Conservation (phyloP, 352 stramenopile species). For the Plasmopara viticola region DNA sequence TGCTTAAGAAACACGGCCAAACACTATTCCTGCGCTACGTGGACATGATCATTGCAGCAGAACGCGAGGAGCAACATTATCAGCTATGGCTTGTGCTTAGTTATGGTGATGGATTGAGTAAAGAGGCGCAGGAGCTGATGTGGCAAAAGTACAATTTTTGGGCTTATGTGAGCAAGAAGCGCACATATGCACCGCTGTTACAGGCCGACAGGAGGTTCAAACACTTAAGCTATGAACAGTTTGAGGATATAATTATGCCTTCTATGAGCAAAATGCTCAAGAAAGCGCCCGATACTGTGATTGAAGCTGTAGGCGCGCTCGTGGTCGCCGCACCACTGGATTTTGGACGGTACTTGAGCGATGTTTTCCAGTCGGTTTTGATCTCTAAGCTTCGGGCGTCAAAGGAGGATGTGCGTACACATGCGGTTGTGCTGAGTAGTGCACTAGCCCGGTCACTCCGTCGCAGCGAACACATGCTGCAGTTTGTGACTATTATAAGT, state of each 20-base stretch:
- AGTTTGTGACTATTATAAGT: slow-evolving; percentile 49
- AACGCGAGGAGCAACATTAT: slow-evolving; percentile 48
- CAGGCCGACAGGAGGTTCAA: slow-evolving; percentile 44
- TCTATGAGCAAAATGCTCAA: slow-evolving; percentile 73
- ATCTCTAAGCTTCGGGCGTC: slow-evolving; percentile 70
- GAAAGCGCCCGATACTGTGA: slow-evolving; percentile 68
- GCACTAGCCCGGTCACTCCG: slow-evolving; percentile 48
- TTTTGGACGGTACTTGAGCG: slow-evolving; percentile 50
- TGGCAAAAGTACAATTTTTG: slow-evolving; percentile 59
- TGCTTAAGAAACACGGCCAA: slow-evolving; percentile 38
- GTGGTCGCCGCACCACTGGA: slow-evolving; percentile 51
- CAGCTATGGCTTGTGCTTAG: slow-evolving; percentile 59
- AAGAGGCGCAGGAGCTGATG: slow-evolving; percentile 34
- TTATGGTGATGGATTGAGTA: slow-evolving; percentile 20
- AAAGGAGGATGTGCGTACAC: slow-evolving; percentile 71
- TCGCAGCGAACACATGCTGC: slow-evolving; percentile 42
- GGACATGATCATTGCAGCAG: slow-evolving; percentile 18
- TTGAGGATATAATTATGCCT: slow-evolving; percentile 60
- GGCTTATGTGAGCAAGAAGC: slow-evolving; percentile 75
- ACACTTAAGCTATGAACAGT: slow-evolving; percentile 46
- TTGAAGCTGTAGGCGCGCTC: slow-evolving; percentile 51
- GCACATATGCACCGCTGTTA: slow-evolving; percentile 32
- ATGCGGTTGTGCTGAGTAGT: slow-evolving; percentile 41
- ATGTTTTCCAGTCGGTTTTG: slow-evolving; percentile 66
- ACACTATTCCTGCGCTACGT: slow-evolving; percentile 40